Conservation (phyloP, 768 basidiomycete species). For the Leccinum olivaceopallidum region DNA sequence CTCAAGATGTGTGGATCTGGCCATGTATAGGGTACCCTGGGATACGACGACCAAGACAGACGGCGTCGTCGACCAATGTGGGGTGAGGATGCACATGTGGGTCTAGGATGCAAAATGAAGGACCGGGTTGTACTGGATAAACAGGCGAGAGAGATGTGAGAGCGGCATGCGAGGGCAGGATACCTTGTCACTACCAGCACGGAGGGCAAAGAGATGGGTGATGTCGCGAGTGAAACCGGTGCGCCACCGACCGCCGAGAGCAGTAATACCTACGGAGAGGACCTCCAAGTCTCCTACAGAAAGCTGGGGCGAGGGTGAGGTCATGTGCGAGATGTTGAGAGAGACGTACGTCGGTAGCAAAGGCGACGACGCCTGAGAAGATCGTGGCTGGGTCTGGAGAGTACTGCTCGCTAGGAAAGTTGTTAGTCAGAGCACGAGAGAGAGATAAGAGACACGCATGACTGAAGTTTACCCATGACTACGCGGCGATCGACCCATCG, state of each 20-base stretch:
- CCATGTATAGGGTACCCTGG: conserved; percentile 66
- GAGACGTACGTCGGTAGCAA: conserved; percentile 59
- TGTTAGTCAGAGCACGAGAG: conserved; percentile 2
- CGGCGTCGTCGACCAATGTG: conserved; percentile 76
- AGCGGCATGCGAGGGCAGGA: neutral
- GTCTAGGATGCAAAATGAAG: conserved; percentile 58
- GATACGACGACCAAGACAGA: conserved; percentile 55
- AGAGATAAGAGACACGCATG: conserved; percentile 40
- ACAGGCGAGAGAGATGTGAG: neutral
- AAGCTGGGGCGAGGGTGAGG: too few relatives aligned
- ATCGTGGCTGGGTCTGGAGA: conserved; percentile 76
- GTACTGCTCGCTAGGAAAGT: conserved; percentile 50
- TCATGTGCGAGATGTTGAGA: neutral
- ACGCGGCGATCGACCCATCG: conserved; percentile 72
- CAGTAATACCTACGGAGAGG: conserved; percentile 67
- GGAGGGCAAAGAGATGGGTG: conserved; percentile 79
- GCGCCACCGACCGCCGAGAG: conserved; percentile 83
- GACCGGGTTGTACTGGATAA: conserved; percentile 41
- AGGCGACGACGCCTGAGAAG: conserved; percentile 82
- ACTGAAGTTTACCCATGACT: conserved; percentile 55
- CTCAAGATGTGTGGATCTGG: conserved; percentile 62
- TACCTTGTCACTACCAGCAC: conserved; percentile 46
- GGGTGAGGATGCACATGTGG: conserved; percentile 48
- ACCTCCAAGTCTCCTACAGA: too few relatives aligned
- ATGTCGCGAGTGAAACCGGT: conserved; percentile 77